phyloP scores from a whole-genome alignment of 1,139 yeast genomes.

The Saccharomyces hybrid region DNA sequence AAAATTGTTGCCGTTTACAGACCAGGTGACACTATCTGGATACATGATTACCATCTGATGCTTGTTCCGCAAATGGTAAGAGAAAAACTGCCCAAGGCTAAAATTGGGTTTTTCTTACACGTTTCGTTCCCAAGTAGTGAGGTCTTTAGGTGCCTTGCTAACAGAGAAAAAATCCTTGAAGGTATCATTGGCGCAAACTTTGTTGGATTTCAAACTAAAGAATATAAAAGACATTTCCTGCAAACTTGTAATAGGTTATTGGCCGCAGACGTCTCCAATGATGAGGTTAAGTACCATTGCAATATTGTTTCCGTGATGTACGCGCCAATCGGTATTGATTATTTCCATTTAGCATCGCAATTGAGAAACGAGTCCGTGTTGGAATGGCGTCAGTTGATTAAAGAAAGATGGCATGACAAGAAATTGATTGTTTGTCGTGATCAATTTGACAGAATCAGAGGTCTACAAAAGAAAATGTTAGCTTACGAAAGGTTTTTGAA shows the following conservation, averaged over 20 bases:
- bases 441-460: too few relatives aligned
- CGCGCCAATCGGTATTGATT: slow-evolving; percentile 82
- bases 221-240: slow-evolving; percentile 81
- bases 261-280: slow-evolving; percentile 67
- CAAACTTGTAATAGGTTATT: slow-evolving; percentile 80
- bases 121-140: too few relatives aligned
- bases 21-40: slow-evolving; percentile 72
- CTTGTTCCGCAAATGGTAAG: slow-evolving; percentile 79
- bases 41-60: slow-evolving; percentile 85
- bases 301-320: slow-evolving; percentile 57
- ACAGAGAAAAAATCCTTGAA: slow-evolving; percentile 46
- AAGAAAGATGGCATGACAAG: slow-evolving; percentile 63
- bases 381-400: slow-evolving; percentile 61
- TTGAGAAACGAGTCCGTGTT: slow-evolving; percentile 45
- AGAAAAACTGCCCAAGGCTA: slow-evolving; percentile 64
- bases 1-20: slow-evolving; percentile 55
- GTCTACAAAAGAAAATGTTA: slow-evolving; percentile 47
- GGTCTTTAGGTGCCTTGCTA: too few relatives aligned
- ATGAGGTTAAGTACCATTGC: slow-evolving; percentile 59
- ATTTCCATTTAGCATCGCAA: slow-evolving; percentile 42
- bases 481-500: slow-evolving; percentile 75
- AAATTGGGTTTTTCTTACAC: slow-evolving; percentile 18
- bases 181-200: slow-evolving; percentile 87
- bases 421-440: slow-evolving; percentile 63
- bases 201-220: slow-evolving; percentile 80